Evolutionary conservation across 768 basidiomycete species (phyloP), one percentile per base, ranked within the genome.

Genomic region (Rickenella mellea): DNA sequence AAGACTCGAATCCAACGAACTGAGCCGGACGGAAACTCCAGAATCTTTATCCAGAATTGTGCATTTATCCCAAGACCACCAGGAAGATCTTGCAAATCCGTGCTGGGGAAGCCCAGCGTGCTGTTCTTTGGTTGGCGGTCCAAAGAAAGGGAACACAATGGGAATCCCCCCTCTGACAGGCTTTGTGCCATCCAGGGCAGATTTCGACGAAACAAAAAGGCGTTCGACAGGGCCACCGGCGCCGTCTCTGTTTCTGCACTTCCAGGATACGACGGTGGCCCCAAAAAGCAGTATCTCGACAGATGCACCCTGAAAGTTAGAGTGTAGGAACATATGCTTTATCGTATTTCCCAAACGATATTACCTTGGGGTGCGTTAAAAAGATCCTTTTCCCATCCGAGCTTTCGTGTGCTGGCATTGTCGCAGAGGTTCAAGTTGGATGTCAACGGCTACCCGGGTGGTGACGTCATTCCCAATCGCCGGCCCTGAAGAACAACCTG

Each of bases 261-360:
- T 85, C 91, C 91, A 97, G 1, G 91, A 93, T 31, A 81, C 73
- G 14, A 97, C 70, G 0, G 87, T 88, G 0, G 91, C 91, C 5
- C 92, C 92, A 52, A 84, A 94, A 24, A 83, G 63, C 6, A 88
- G 68, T 28, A 89, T 66, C 51, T 78, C 73, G 5, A 60, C 75
- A 5, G 69, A 72, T 11, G 83, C 56, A n/a, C 83, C 85, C 83
- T 88, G 46, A 30, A 42, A n/a, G n/a, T n/a, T n/a, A n/a, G n/a
- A n/a, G n/a, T n/a, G n/a, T n/a, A n/a, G n/a, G n/a, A n/a, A n/a
- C n/a, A n/a, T n/a, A n/a, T n/a, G n/a, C n/a, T n/a, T n/a, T n/a
- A n/a, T n/a, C n/a, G n/a, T n/a, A n/a, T n/a, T n/a, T n/a, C n/a
- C n/a, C n/a, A n/a, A n/a, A n/a, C n/a, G n/a, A n/a, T n/a, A n/a